Evolutionary conservation across 176 grass and related monocot species (phyloP), one percentile per base, ranked within the genome.

Genomic region (Guadua angustifolia): DNA sequence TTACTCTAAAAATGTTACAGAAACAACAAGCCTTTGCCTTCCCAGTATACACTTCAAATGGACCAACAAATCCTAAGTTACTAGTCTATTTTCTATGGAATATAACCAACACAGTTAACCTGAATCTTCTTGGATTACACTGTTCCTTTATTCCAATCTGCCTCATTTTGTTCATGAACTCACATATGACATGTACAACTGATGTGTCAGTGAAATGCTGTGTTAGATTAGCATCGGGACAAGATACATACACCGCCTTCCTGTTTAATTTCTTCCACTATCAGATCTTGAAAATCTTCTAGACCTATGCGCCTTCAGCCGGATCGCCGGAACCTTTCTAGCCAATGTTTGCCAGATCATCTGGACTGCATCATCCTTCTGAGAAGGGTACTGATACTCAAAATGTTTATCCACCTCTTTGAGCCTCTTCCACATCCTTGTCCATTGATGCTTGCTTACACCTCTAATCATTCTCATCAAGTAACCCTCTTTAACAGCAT

Each of bases 151-250:
- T 77, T 40, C 8, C 72, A 56, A 55, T 33, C 13, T 63, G 44
- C 51, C 29, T 81, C 24, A 42, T 76, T 49, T 13, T 69, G 52
- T 72, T 36, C 53, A 57, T 3, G 55, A 82, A 59, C 12, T 16
- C 65, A 52, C 19, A 24, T 2, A 63, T 19, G 79, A 19, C 29
- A 63, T 83, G 51, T 1, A 0, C 19, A 69, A 63, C 5, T 35
- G 84, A 51, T 77, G 57, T 67, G 78, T 82, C 46, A 79, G 79
- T 52, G 38, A 79, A 69, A 66, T 81, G 62, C 57, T 82, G 33
- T 69, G 66, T 59, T 73, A 78, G 65, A 82, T 83, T 73, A 82
- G 39, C 59, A 77, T 58, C 78, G 17, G 71, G 16, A 33, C 26
- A 73, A 40, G 57, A 79, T 49, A 62, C 29, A 29, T 29, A 29